These are phyloP conservation scores for Psilocybe mexicana DNA, from an alignment of 1,284 basidiomycete genomes.

Conservation along the genomic window DNA sequence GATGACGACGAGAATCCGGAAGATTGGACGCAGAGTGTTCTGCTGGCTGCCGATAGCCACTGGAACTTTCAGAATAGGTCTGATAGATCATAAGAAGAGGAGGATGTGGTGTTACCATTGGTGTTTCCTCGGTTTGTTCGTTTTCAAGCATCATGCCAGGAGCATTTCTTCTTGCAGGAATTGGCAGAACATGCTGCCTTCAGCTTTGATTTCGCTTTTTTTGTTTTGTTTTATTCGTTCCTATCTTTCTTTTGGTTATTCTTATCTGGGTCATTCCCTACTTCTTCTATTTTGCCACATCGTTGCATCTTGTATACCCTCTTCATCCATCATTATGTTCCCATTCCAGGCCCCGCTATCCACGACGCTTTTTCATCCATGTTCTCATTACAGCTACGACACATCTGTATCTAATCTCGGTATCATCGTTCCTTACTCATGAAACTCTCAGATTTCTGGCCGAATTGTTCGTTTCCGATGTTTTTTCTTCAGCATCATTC, in stretches of 20 bases:
- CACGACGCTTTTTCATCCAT: conserved; percentile 2
- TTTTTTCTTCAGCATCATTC: not conserved
- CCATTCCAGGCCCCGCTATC: not conserved
- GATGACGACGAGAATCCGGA: conserved; percentile 42
- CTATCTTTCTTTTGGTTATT: not conserved
- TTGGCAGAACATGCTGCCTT: not conserved
- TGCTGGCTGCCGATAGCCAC: conserved; percentile 48
- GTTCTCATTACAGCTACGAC: not conserved
- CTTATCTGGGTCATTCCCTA: conserved; percentile 1
- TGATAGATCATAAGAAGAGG: not conserved
- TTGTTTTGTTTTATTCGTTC: conserved; percentile 8
- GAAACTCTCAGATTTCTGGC: not conserved
- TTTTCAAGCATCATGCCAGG: conserved; percentile 3
- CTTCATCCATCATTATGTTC: not conserved
- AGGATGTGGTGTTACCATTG: not conserved
- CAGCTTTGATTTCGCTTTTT: not conserved
- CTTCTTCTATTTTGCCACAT: not conserved
- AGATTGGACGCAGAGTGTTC: conserved; percentile 63
- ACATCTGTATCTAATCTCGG: conserved; percentile 1
- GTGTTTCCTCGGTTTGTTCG: not conserved
- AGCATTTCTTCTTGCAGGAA: not conserved
- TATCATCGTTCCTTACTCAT: not conserved
- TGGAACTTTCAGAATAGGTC: conserved; percentile 11
- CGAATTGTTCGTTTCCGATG: not conserved
- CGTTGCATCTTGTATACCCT: conserved; percentile 7